Conservation (phyloP, 2,329 filamentous ascomycete genomes). For the Aspergillus texensis region DNA sequence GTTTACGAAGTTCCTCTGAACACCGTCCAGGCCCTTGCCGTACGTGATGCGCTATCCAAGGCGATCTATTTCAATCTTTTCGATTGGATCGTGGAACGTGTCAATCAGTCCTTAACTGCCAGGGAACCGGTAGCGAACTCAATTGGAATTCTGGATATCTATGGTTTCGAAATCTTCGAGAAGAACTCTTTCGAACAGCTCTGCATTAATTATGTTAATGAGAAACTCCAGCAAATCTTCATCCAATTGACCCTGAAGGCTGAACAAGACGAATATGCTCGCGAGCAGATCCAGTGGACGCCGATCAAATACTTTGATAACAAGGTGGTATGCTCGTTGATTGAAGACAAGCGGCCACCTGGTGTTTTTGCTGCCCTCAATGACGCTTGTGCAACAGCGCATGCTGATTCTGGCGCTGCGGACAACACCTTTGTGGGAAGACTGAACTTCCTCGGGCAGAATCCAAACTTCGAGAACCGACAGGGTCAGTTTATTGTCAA, state of each 20-base stretch:
- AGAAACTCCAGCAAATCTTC: slow-evolving; percentile 98
- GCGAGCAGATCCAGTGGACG: slow-evolving; percentile 97
- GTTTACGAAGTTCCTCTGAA: slow-evolving; percentile 80
- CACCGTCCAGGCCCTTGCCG: slow-evolving; percentile 79
- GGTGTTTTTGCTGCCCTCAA: slow-evolving; percentile 96
- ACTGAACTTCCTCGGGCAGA: slow-evolving; percentile 82
- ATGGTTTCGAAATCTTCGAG: slow-evolving; percentile 98
- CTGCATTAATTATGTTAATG: slow-evolving; percentile 99
- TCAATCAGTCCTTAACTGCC: slow-evolving; percentile 85
- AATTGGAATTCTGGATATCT: slow-evolving; percentile 97
- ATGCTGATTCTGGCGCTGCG: slow-evolving; percentile 90
- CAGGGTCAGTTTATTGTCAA: slow-evolving; percentile 98
- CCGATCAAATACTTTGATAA: slow-evolving; percentile 99
- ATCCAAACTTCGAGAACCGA: slow-evolving; percentile 85
- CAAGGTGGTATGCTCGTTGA: slow-evolving; percentile 96
- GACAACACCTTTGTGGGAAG: slow-evolving; percentile 95
- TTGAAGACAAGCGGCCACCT: slow-evolving; percentile 85
- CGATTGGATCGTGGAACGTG: slow-evolving; percentile 94
- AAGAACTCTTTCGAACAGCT: slow-evolving; percentile 99
- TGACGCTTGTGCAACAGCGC: slow-evolving; percentile 96
- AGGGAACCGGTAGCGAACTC: slow-evolving; percentile 75
- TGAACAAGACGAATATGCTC: slow-evolving; percentile 95
- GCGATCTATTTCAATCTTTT: slow-evolving; percentile 98
- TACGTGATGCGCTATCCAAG: slow-evolving; percentile 88
- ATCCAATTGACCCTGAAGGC: slow-evolving; percentile 96